Percentiles rank a stretch among this genome's conserved stretches.
Conservation (phyloP, 2,329 filamentous ascomycete species). For the Pleoardoris graminearum region DNA sequence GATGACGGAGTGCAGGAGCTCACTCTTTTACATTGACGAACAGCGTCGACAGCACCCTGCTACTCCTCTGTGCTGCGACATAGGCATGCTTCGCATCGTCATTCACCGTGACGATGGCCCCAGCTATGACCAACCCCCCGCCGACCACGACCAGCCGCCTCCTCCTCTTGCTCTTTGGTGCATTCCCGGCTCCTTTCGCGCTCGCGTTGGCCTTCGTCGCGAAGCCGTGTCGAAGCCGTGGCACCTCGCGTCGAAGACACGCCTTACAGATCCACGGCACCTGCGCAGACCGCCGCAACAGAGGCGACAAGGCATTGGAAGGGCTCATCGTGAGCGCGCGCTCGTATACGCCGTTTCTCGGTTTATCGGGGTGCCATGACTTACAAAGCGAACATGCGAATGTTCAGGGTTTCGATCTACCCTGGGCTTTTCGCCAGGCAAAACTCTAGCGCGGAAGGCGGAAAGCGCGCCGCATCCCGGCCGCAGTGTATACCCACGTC, state of each 20-base stretch:
- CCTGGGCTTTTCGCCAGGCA: slow-evolving; percentile 4
- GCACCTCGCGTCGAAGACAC: slow-evolving; percentile 32
- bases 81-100: slow-evolving; percentile 77
- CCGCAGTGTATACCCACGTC: not conserved
- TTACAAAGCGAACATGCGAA: not conserved
- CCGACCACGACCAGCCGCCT: slow-evolving; percentile 32
- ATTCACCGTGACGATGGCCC: slow-evolving; percentile 54
- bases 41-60: slow-evolving; percentile 74
- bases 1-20: slow-evolving; percentile 30
- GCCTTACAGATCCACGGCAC: slow-evolving; percentile 41
- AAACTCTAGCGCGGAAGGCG: slow-evolving; percentile 1
- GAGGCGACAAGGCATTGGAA: slow-evolving; percentile 26
- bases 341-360: slow-evolving; percentile 3
- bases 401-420: no score
- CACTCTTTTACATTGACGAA: slow-evolving; percentile 89
- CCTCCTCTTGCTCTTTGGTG: slow-evolving; percentile 28
- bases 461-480: slow-evolving; percentile 6
- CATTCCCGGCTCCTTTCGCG: slow-evolving; percentile 1
- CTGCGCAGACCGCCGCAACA: slow-evolving; percentile 26
- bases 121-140: slow-evolving; percentile 40
- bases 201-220: slow-evolving; percentile 17
- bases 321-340: slow-evolving; percentile 39
- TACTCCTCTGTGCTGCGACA: slow-evolving; percentile 74
- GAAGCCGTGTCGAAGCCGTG: slow-evolving; percentile 5
- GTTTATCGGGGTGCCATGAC: not conserved